A percentile compares a stretch with the other conserved stretches of the same genome.
Evolutionary conservation across 495 filamentous ascomycete species (phyloP).

Genomic region (Pseudomonodictys pantanalensis): DNA sequence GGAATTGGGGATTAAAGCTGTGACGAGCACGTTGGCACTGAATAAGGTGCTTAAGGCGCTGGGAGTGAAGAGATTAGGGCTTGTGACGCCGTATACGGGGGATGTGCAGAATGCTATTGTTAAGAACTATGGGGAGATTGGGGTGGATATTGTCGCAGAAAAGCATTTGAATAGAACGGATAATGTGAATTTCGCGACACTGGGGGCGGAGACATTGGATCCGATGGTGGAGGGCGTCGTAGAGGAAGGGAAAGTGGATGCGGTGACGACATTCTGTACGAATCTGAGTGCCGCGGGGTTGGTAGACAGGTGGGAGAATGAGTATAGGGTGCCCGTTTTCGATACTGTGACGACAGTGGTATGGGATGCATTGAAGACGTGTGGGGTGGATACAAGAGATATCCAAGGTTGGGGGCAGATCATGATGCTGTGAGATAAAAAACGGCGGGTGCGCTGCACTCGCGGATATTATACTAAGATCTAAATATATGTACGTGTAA

Average conservation of each 20-base stretch:
- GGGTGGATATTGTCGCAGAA: constrained; percentile 29
- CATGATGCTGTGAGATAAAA: no score
- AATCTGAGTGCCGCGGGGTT: constrained; percentile 35
- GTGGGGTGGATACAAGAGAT: constrained; percentile 21
- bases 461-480: background rate
- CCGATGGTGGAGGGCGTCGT: constrained; percentile 31
- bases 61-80: constrained; percentile 28
- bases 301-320: constrained; percentile 33
- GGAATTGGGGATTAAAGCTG: constrained; percentile 30
- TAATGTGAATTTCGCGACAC: constrained; percentile 34
- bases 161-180: constrained; percentile 28
- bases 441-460: no score
- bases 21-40: constrained; percentile 34
- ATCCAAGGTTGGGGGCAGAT: constrained; percentile 32
- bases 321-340: constrained; percentile 28
- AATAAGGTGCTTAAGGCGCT: constrained; percentile 32
- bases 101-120: constrained; percentile 35
- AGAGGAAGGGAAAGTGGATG: constrained; percentile 19
- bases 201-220: constrained; percentile 30
- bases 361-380: constrained; percentile 34
- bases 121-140: constrained; percentile 32
- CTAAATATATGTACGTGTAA: background rate
- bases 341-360: constrained; percentile 38
- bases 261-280: constrained; percentile 34
- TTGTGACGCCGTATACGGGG: constrained; percentile 36